phyloP scores from a whole-genome alignment of 495 filamentous ascomycete species.

The Aspergillus cavernicola region DNA sequence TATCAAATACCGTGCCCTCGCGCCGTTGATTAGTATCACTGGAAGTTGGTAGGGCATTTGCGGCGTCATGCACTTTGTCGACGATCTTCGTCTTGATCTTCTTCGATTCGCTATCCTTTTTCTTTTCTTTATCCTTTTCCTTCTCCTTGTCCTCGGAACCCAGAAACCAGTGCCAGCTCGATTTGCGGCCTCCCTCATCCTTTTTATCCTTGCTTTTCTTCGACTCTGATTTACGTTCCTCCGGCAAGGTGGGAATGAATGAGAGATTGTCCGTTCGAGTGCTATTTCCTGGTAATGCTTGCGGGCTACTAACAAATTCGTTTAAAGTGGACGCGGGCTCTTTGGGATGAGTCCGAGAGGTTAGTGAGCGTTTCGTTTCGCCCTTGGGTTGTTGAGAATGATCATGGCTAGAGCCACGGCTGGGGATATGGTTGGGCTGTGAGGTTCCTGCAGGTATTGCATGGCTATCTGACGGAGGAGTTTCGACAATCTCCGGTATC shows the following conservation, averaged over 20 bases:
- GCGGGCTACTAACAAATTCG: slow-evolving; percentile 36
- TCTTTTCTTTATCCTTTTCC: slow-evolving; percentile 69
- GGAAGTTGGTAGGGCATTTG: slow-evolving; percentile 76
- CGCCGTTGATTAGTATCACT: slow-evolving; percentile 65
- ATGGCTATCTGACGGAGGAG: slow-evolving; percentile 45
- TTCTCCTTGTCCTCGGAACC: slow-evolving; percentile 69
- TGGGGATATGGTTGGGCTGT: slow-evolving; percentile 33
- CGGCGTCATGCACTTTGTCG: slow-evolving; percentile 61
- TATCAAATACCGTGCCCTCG: slow-evolving; percentile 77
- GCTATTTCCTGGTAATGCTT: slow-evolving; percentile 64
- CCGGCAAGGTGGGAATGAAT: slow-evolving; percentile 73
- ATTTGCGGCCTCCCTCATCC: slow-evolving; percentile 62
- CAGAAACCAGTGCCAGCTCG: slow-evolving; percentile 79
- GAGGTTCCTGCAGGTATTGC: slow-evolving; percentile 25
- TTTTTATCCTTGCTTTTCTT: slow-evolving; percentile 64
- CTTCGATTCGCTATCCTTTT: slow-evolving; percentile 57
- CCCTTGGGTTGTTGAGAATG: slow-evolving; percentile 24
- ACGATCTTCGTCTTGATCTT: slow-evolving; percentile 56
- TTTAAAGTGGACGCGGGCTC: slow-evolving; percentile 30
- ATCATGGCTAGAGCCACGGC: slow-evolving; percentile 57
- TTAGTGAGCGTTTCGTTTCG: slow-evolving; percentile 24
- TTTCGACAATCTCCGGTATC: slow-evolving; percentile 68
- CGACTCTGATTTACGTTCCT: slow-evolving; percentile 62
- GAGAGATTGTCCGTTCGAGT: slow-evolving; percentile 74
- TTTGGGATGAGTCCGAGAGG: slow-evolving; percentile 24